phyloP scores from a whole-genome alignment of 2,329 filamentous ascomycete species.

The Nemania sp. region DNA sequence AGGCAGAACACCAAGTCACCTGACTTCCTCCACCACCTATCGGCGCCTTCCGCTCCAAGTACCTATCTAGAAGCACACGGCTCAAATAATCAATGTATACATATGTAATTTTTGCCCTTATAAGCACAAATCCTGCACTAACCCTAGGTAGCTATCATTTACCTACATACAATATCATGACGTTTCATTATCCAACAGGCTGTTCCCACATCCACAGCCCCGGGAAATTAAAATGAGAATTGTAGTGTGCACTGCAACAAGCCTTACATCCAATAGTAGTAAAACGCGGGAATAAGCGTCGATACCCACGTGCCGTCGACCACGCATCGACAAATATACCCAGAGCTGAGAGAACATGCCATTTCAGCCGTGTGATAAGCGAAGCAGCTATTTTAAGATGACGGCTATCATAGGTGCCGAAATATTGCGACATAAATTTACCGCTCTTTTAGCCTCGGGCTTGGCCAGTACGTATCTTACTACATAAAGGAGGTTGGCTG shows the following conservation, averaged over 20 bases:
- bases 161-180: neutral
- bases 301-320: no score
- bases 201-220: neutral
- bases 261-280: neutral
- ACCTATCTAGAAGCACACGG: no score
- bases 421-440: neutral
- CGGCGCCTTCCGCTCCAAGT: neutral
- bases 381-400: neutral
- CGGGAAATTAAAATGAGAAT: neutral
- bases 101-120: no score
- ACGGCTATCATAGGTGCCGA: neutral
- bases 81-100: no score
- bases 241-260: neutral
- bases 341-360: neutral
- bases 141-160: no score
- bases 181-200: neutral
- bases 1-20: constrained; percentile 45
- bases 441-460: neutral
- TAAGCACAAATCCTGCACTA: no score
- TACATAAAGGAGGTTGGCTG: neutral
- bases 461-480: neutral
- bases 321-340: neutral
- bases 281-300: no score
- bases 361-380: neutral
- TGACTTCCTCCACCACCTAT: constrained; percentile 26